These are phyloP conservation scores for Athelia psychrophila DNA, from an alignment of 1,284 basidiomycete species.

Conservation along the genomic window DNA sequence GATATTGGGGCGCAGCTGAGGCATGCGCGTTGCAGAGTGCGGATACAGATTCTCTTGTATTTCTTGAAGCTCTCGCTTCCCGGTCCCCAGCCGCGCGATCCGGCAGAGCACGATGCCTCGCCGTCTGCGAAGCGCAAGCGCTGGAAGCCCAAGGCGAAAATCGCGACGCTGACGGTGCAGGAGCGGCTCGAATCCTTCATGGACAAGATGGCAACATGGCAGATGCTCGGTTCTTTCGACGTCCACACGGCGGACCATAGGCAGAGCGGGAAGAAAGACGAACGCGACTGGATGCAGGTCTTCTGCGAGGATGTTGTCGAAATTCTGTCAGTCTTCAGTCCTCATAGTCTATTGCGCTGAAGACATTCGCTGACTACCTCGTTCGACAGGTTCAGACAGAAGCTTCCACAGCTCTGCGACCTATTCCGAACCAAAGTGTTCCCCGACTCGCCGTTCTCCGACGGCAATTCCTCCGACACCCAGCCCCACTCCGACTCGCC, in stretches of 20 bases:
- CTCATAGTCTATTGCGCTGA: background rate
- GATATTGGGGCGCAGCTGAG: too few relatives aligned
- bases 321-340: slow-evolving; percentile 42
- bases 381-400: slow-evolving; percentile 49
- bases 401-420: slow-evolving; percentile 50
- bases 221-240: slow-evolving; percentile 48
- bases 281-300: slow-evolving; percentile 68
- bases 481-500: slow-evolving; percentile 23
- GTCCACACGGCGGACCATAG: slow-evolving; percentile 15
- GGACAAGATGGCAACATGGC: slow-evolving; percentile 77
- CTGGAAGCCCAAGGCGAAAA: slow-evolving; percentile 29
- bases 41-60: slow-evolving; percentile 70
- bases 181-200: slow-evolving; percentile 67
- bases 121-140: slow-evolving; percentile 30
- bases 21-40: slow-evolving; percentile 42
- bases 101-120: slow-evolving; percentile 5
- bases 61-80: slow-evolving; percentile 62
- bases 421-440: slow-evolving; percentile 69
- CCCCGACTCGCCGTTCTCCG: slow-evolving; percentile 54
- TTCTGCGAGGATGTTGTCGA: slow-evolving; percentile 68
- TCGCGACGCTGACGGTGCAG: slow-evolving; percentile 30
- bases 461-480: slow-evolving; percentile 30
- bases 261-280: slow-evolving; percentile 15
- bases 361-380: background rate
- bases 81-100: slow-evolving; percentile 29